Evolutionary conservation across 2,329 filamentous ascomycete species (phyloP).

Genomic region (Fusarium chaquense): DNA sequence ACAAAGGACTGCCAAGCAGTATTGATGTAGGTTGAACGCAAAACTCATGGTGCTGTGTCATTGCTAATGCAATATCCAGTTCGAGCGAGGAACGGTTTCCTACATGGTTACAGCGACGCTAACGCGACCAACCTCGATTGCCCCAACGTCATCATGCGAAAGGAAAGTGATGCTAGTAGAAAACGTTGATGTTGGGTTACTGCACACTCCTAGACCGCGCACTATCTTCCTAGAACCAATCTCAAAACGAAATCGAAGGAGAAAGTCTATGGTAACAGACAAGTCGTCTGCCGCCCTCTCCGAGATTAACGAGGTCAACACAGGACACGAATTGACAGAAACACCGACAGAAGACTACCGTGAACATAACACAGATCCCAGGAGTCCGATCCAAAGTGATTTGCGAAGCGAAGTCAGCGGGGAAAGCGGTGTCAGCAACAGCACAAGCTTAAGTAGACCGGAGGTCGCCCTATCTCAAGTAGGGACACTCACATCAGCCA

Average conservation of each 20-base stretch:
- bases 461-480: constrained; percentile 56
- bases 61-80: constrained; percentile 65
- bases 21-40: constrained; percentile 78
- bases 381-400: constrained; percentile 63
- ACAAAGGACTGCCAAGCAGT: constrained; percentile 82
- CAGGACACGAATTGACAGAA: constrained; percentile 56
- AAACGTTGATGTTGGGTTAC: constrained; percentile 83
- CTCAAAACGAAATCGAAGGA: constrained; percentile 75
- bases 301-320: constrained; percentile 55
- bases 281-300: constrained; percentile 57
- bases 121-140: constrained; percentile 88
- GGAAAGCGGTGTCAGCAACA: constrained; percentile 76
- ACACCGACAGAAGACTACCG: constrained; percentile 56
- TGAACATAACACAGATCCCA: constrained; percentile 52
- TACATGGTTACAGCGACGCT: constrained; percentile 92
- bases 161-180: constrained; percentile 84
- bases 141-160: constrained; percentile 83
- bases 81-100: constrained; percentile 92
- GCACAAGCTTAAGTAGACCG: constrained; percentile 69
- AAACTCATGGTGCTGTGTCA: not conserved
- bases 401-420: constrained; percentile 76
- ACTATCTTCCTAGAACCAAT: constrained; percentile 91
- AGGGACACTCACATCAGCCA: constrained; percentile 51
- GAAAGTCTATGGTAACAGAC: constrained; percentile 63
- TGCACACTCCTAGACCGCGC: constrained; percentile 80